Percentiles rank a stretch among this genome's conserved stretches.
These are phyloP conservation scores for Lachancea meyersii DNA, from an alignment of 805 yeast genomes.

Conservation along the genomic window DNA sequence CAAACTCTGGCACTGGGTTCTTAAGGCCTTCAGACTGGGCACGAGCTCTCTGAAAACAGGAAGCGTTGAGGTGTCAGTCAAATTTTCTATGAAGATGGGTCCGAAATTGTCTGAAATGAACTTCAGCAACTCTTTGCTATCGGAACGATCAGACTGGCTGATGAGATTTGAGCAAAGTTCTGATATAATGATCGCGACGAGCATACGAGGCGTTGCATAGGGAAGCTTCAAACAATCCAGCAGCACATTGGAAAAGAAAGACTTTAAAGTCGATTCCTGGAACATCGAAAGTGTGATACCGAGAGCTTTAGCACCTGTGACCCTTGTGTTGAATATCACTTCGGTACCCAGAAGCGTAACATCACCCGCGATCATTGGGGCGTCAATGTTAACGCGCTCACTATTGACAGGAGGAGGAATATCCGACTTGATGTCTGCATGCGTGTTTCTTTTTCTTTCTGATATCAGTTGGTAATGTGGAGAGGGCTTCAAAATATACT, in stretches of 20 bases:
- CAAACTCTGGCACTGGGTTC: slow-evolving; percentile 82
- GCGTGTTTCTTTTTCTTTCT: slow-evolving; percentile 28
- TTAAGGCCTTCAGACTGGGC: slow-evolving; percentile 74
- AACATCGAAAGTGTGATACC: slow-evolving; percentile 59
- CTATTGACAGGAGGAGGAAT: slow-evolving; percentile 49
- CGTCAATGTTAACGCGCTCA: slow-evolving; percentile 77
- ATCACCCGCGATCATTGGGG: slow-evolving; percentile 89
- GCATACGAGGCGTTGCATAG: slow-evolving; percentile 75
- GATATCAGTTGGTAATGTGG: slow-evolving; percentile 31
- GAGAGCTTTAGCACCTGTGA: slow-evolving; percentile 67
- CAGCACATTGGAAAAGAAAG: slow-evolving; percentile 35
- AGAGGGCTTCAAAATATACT: slow-evolving; percentile 73
- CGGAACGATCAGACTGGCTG: slow-evolving; percentile 10
- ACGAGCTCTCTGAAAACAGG: slow-evolving; percentile 70
- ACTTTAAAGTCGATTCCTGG: slow-evolving; percentile 35
- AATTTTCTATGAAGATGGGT: slow-evolving; percentile 35
- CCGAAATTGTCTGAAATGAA: slow-evolving; percentile 30
- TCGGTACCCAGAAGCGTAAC: slow-evolving; percentile 76
- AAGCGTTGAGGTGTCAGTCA: slow-evolving; percentile 31
- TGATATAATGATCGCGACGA: slow-evolving; percentile 61
- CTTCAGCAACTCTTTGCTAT: slow-evolving; percentile 22
- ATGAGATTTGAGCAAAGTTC: slow-evolving; percentile 46
- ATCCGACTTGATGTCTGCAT: slow-evolving; percentile 22
- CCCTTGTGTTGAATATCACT: slow-evolving; percentile 65
- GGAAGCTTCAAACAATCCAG: slow-evolving; percentile 46